These are phyloP conservation scores for Stenocarpella maydis DNA, from an alignment of 2,329 filamentous ascomycete genomes.

Conservation along the genomic window DNA sequence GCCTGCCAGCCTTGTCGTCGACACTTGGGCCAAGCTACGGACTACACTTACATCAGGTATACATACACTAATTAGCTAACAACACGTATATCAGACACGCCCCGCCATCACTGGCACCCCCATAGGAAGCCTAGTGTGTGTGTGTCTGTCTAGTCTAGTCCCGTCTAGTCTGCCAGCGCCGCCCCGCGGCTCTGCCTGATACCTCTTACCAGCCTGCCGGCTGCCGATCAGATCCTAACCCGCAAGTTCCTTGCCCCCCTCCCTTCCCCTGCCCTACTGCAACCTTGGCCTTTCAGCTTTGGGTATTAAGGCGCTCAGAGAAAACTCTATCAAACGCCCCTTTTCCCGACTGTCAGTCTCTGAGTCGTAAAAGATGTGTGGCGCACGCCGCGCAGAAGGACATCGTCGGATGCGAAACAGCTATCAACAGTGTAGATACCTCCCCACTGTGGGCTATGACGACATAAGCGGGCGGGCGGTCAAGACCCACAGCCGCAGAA, in stretches of 20 bases:
- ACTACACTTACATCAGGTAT: no score
- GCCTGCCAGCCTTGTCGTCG: background rate
- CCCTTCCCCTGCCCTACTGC: background rate
- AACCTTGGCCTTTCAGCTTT: no score
- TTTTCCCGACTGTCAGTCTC: background rate
- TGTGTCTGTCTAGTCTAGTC: conserved; percentile 13
- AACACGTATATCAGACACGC: background rate
- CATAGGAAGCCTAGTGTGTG: no score
- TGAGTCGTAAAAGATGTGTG: no score
- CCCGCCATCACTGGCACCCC: background rate
- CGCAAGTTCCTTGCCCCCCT: no score
- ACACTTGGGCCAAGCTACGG: no score
- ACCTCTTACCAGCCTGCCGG: conserved; percentile 8
- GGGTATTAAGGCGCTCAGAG: background rate
- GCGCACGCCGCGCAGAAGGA: no score
- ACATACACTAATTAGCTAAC: no score
- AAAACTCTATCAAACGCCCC: conserved; percentile 4
- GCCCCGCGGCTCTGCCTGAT: conserved; percentile 18
- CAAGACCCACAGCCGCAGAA: background rate
- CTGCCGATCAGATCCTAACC: no score
- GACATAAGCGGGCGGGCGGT: conserved; percentile 1
- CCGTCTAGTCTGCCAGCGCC: conserved; percentile 6
- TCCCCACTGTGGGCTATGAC: conserved; percentile 1
- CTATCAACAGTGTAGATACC: no score
- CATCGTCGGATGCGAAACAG: background rate